Evolutionary conservation across 768 basidiomycete species (phyloP).

Genomic region (Rhodotorula diobovata): DNA sequence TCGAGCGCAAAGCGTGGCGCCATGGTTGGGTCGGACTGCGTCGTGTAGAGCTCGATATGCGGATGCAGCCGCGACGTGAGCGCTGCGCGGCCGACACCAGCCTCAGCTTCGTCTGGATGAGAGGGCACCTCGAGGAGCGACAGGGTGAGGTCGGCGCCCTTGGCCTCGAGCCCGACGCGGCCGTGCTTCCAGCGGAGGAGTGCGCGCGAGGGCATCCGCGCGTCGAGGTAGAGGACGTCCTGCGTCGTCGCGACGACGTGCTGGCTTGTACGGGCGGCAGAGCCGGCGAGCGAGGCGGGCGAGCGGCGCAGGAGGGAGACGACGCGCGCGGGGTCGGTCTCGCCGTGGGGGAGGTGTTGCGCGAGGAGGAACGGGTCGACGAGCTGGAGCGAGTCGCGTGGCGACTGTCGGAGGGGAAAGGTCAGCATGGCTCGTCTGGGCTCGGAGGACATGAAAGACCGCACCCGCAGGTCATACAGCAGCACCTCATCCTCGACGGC

Average conservation of each 20-base stretch:
- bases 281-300: not conserved
- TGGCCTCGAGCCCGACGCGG: conserved; percentile 18
- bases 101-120: too few relatives aligned
- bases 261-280: not conserved
- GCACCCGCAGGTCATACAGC: conserved; percentile 31
- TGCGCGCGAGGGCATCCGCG: conserved; percentile 26
- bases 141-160: conserved; percentile 24
- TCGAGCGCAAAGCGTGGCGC: conserved; percentile 23
- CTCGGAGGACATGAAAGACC: not conserved
- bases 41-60: conserved; percentile 7
- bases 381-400: not conserved
- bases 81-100: conserved; percentile 12
- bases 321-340: conserved; percentile 2
- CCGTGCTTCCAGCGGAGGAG: conserved; percentile 22
- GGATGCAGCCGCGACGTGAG: conserved; percentile 6
- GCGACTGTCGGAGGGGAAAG: not conserved
- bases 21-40: accelerated
- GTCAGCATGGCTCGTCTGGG: not conserved
- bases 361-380: not conserved
- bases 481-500: conserved; percentile 30
- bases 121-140: conserved; percentile 5
- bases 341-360: conserved; percentile 4
- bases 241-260: conserved; percentile 20
- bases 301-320: conserved; percentile 17
- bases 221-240: conserved; percentile 29